These are phyloP conservation scores for Circinella umbellata DNA, from an alignment of 371 early-diverging fungal species.

Conservation along the genomic window DNA sequence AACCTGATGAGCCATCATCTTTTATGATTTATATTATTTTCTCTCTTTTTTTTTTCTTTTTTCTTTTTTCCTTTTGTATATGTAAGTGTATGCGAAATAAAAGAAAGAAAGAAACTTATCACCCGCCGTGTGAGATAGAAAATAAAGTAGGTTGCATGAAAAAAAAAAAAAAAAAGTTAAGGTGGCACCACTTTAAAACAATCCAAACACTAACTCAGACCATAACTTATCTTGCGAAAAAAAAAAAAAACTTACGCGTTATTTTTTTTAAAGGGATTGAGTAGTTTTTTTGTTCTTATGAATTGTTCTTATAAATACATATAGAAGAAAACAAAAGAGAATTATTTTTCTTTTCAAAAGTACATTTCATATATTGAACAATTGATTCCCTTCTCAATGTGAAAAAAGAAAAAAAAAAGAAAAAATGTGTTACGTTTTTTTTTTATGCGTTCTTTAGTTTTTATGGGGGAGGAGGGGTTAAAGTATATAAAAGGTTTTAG, in stretches of 20 bases:
- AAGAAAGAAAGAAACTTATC: neutral
- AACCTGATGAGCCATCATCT: conserved; percentile 2
- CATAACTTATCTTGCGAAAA: neutral
- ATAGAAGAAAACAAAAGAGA: too few relatives aligned
- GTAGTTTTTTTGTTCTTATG: too few relatives aligned
- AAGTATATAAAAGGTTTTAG: too few relatives aligned
- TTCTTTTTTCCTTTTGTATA: neutral
- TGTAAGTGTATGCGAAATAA: neutral
- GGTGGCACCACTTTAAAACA: neutral
- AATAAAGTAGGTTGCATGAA: conserved; percentile 15
- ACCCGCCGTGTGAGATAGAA: conserved; percentile 1
- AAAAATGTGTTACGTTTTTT: too few relatives aligned
- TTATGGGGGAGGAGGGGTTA: too few relatives aligned
- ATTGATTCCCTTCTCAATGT: too few relatives aligned
- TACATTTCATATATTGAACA: too few relatives aligned
- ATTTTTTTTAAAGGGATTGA: too few relatives aligned
- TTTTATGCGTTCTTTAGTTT: too few relatives aligned
- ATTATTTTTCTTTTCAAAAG: too few relatives aligned
- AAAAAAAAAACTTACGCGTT: neutral
- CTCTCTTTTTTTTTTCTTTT: neutral
- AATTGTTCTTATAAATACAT: too few relatives aligned
- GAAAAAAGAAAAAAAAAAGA: too few relatives aligned
- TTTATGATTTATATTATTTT: neutral
- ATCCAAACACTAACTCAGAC: neutral
- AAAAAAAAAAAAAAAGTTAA: neutral